Conservation (phyloP, 2,329 filamentous ascomycete genomes). For the Metarhizium brunneum region DNA sequence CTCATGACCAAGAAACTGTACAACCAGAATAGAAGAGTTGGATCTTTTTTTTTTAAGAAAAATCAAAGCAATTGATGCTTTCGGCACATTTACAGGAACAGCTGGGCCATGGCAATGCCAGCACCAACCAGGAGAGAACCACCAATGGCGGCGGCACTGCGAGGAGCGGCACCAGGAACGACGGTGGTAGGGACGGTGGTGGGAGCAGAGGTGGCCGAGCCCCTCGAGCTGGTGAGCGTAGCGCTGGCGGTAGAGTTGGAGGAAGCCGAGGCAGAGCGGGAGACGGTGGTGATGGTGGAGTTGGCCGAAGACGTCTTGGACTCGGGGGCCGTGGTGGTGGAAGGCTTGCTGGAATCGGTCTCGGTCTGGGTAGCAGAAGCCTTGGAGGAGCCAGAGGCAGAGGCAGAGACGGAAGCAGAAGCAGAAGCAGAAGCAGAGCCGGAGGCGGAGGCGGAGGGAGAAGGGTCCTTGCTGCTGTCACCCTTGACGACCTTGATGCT, state of each 20-base stretch:
- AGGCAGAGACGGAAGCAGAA: slow-evolving; percentile 29
- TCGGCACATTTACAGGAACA: slow-evolving; percentile 16
- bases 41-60: neutral
- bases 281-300: slow-evolving; percentile 9
- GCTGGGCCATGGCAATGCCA: slow-evolving; percentile 19
- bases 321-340: slow-evolving; percentile 35
- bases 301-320: slow-evolving; percentile 11
- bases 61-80: neutral
- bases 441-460: slow-evolving; percentile 48
- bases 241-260: slow-evolving; percentile 7
- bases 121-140: slow-evolving; percentile 18
- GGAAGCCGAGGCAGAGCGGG: slow-evolving; percentile 1
- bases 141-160: slow-evolving; percentile 14
- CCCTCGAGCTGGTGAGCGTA: neutral
- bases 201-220: neutral
- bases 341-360: slow-evolving; percentile 46
- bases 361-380: slow-evolving; percentile 21
- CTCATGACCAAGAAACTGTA: slow-evolving; percentile 13
- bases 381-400: slow-evolving; percentile 41
- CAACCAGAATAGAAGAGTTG: slow-evolving; percentile 14
- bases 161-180: slow-evolving; percentile 17
- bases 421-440: slow-evolving; percentile 30
- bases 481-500: slow-evolving; percentile 59
- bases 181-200: slow-evolving; percentile 6
- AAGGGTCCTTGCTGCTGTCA: slow-evolving; percentile 61